phyloP scores from a whole-genome alignment of 768 basidiomycete species.

The Suillus clintonianus region DNA sequence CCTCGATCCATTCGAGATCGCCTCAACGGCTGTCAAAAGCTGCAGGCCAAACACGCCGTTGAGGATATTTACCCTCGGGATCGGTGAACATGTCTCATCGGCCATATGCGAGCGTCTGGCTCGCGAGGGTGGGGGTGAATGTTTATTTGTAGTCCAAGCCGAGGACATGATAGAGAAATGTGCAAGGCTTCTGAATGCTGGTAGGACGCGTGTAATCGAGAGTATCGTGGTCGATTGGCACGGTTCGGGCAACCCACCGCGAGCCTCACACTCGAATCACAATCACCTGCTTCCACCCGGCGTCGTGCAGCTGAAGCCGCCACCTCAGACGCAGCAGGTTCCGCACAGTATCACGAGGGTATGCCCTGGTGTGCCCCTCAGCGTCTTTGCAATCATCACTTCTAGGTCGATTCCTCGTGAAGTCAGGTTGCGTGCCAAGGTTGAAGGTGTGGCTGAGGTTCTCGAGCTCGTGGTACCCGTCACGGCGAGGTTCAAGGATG shows the following conservation, averaged over 20 bases:
- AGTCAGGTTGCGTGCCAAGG: constrained; percentile 28
- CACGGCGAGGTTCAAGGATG: constrained; percentile 20
- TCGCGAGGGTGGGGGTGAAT: constrained; percentile 51
- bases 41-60: constrained; percentile 34
- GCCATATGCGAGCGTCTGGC: constrained; percentile 57
- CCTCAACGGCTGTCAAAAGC: constrained; percentile 32
- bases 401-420: constrained; percentile 22
- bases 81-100: constrained; percentile 51
- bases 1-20: constrained; percentile 16
- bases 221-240: constrained; percentile 53
- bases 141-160: constrained; percentile 43
- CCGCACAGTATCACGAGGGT: constrained; percentile 32
- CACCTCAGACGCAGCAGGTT: constrained; percentile 35
- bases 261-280: constrained; percentile 9
- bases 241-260: constrained; percentile 13
- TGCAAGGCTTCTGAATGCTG: constrained; percentile 50
- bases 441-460: constrained; percentile 24
- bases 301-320: constrained; percentile 32
- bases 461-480: constrained; percentile 23
- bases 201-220: constrained; percentile 46
- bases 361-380: constrained; percentile 34
- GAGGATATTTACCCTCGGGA: constrained; percentile 60
- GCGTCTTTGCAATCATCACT: constrained; percentile 33
- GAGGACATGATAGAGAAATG: constrained; percentile 53
- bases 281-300: constrained; percentile 16